phyloP scores from a whole-genome alignment of 331 rosid species.

The Malus hybrid region DNA sequence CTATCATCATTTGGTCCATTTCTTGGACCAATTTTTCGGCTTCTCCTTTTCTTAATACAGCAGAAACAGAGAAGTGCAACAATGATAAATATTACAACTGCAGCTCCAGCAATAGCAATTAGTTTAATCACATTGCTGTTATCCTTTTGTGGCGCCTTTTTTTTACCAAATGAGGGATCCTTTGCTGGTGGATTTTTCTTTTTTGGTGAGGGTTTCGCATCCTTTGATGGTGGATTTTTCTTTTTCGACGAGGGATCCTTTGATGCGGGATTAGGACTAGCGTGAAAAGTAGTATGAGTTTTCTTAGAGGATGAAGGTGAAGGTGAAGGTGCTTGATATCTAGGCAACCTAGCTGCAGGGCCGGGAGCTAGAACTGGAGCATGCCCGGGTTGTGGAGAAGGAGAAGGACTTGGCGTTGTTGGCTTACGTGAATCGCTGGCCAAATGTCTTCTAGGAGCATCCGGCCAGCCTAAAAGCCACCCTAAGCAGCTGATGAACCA shows the following conservation, averaged over 20 bases:
- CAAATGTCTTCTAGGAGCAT: conserved; percentile 36
- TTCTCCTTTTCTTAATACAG: conserved; percentile 18
- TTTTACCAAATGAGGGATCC: neutral
- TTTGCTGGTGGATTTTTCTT: conserved; percentile 1
- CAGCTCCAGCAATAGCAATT: conserved; percentile 6
- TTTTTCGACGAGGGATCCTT: neutral
- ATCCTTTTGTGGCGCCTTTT: neutral
- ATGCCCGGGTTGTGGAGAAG: neutral
- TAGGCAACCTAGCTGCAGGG: neutral
- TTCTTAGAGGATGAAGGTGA: neutral
- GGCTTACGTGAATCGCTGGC: conserved; percentile 7
- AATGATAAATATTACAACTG: conserved; percentile 22
- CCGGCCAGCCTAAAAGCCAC: conserved; percentile 13
- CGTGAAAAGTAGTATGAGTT: conserved; percentile 6
- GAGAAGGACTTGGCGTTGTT: neutral
- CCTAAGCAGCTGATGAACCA: conserved; percentile 20
- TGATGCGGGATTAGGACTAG: neutral
- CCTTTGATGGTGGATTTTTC: neutral
- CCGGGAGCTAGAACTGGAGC: neutral
- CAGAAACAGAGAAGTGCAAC: conserved; percentile 32
- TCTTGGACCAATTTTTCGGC: conserved; percentile 18
- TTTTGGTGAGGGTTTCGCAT: neutral
- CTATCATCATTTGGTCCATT: conserved; percentile 34
- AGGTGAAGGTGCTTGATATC: neutral
- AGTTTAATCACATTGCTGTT: neutral